Conservation (phyloP, 1,139 yeast species). For the Suhomyces atakaporum region DNA sequence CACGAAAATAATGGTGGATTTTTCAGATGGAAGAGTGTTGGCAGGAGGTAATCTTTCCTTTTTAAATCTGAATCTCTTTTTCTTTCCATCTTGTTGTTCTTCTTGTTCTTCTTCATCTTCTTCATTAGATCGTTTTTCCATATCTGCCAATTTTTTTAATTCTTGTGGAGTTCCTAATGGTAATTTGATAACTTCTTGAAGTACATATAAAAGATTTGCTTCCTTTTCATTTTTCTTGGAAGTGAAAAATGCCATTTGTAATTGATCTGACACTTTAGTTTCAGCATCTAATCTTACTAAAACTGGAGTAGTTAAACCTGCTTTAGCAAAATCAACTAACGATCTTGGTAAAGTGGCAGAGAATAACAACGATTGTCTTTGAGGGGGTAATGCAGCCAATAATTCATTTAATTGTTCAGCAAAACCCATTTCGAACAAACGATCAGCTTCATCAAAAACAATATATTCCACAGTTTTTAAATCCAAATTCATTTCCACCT, state of each 20-base stretch:
- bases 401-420: slow-evolving; percentile 92
- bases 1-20: slow-evolving; percentile 89
- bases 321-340: slow-evolving; percentile 94
- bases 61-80: slow-evolving; percentile 43
- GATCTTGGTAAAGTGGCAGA: slow-evolving; percentile 95
- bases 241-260: slow-evolving; percentile 86
- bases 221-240: slow-evolving; percentile 87
- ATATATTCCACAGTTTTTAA: slow-evolving; percentile 82
- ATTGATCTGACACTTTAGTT: slow-evolving; percentile 80
- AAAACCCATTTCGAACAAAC: slow-evolving; percentile 96
- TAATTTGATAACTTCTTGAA: slow-evolving; percentile 83
- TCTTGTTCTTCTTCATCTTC: slow-evolving; percentile 53
- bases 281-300: slow-evolving; percentile 92
- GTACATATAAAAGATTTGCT: slow-evolving; percentile 71
- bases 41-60: slow-evolving; percentile 73
- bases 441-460: slow-evolving; percentile 97
- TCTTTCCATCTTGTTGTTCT: slow-evolving; percentile 33
- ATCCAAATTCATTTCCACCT: slow-evolving; percentile 91
- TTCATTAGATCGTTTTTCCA: slow-evolving; percentile 47
- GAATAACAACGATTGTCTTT: slow-evolving; percentile 84
- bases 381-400: slow-evolving; percentile 76
- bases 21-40: slow-evolving; percentile 71
- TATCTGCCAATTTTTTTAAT: slow-evolving; percentile 50
- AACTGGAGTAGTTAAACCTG: slow-evolving; percentile 90
- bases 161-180: slow-evolving; percentile 76